Conservation (phyloP, 192 early-diverging fungal genomes). For the Coemansia sp. region DNA sequence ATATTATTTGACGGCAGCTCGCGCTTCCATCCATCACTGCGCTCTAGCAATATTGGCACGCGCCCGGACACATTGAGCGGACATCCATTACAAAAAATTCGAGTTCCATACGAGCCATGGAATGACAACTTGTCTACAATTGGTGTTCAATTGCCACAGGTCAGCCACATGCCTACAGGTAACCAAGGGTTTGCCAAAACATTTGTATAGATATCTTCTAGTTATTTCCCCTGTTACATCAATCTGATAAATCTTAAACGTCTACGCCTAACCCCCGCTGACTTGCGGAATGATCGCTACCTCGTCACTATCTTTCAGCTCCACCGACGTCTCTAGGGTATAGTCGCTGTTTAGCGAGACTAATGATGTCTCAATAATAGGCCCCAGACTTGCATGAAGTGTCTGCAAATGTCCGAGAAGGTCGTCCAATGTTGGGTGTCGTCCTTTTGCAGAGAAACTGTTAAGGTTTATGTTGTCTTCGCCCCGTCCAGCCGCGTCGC, state of each 20-base stretch:
- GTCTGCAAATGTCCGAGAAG: slow-evolving; percentile 14
- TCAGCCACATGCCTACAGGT: neutral
- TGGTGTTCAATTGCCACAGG: neutral
- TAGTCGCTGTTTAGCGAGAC: slow-evolving; percentile 42
- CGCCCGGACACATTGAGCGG: neutral
- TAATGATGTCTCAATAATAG: slow-evolving; percentile 16
- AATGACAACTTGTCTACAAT: slow-evolving; percentile 1
- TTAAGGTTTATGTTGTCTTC: slow-evolving; percentile 6
- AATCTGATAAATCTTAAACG: neutral
- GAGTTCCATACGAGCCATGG: slow-evolving; percentile 5
- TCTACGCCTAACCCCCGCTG: slow-evolving; percentile 36
- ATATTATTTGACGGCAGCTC: neutral
- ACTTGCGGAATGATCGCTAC: slow-evolving; percentile 45
- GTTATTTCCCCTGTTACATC: neutral
- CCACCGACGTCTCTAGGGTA: neutral
- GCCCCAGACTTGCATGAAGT: slow-evolving; percentile 5
- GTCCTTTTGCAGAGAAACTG: neutral
- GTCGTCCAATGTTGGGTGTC: neutral
- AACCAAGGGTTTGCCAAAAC: slow-evolving; percentile 1
- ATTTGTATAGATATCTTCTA: neutral
- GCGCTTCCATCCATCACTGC: slow-evolving; percentile 13
- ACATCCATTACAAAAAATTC: neutral
- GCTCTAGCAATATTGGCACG: slow-evolving; percentile 11
- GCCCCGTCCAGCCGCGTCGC: slow-evolving; percentile 23
- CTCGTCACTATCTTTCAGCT: slow-evolving; percentile 27